Conservation (phyloP, 1,284 basidiomycete species). For the Hymenochaete sp. region DNA sequence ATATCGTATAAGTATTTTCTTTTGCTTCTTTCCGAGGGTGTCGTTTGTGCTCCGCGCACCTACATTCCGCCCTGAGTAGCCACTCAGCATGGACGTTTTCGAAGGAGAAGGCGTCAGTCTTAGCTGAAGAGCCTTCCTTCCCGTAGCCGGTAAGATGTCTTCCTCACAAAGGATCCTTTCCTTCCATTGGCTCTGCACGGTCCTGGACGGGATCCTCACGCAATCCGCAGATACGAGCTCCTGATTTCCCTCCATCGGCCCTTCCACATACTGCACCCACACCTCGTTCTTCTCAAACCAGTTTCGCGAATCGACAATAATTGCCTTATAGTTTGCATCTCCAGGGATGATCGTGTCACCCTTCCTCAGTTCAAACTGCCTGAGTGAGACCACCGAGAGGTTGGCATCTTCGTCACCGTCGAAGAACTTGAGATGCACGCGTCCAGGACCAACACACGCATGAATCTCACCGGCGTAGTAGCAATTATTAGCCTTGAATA, state of each 20-base stretch:
- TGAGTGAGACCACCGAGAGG: constrained; percentile 47
- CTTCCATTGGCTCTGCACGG: constrained; percentile 43
- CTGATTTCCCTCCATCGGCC: constrained; percentile 26
- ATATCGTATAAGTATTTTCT: constrained; percentile 35
- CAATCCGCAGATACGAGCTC: constrained; percentile 26
- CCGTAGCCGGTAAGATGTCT: constrained; percentile 34
- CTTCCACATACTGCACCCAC: constrained; percentile 34
- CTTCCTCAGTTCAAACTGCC: constrained; percentile 37
- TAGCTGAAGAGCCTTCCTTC: constrained; percentile 24
- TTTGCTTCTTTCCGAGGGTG: too few species aligned
- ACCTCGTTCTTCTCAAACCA: constrained; percentile 30
- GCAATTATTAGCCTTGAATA: constrained; percentile 50
- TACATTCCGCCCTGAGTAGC: constrained; percentile 20
- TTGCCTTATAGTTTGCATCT: constrained; percentile 24
- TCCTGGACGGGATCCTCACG: constrained; percentile 40
- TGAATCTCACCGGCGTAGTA: constrained; percentile 56
- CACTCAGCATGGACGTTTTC: constrained; percentile 28
- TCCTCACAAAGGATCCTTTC: constrained; percentile 37
- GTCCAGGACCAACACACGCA: constrained; percentile 23
- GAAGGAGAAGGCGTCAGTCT: constrained; percentile 39
- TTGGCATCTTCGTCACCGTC: constrained; percentile 37
- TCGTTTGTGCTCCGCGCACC: constrained; percentile 26
- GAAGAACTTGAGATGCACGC: constrained; percentile 43
- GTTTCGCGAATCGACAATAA: constrained; percentile 31
- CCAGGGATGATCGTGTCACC: constrained; percentile 47